Base-by-base conservation (phyloP, 768 basidiomycete genomes). In the Termitomyces sp. region DNA sequence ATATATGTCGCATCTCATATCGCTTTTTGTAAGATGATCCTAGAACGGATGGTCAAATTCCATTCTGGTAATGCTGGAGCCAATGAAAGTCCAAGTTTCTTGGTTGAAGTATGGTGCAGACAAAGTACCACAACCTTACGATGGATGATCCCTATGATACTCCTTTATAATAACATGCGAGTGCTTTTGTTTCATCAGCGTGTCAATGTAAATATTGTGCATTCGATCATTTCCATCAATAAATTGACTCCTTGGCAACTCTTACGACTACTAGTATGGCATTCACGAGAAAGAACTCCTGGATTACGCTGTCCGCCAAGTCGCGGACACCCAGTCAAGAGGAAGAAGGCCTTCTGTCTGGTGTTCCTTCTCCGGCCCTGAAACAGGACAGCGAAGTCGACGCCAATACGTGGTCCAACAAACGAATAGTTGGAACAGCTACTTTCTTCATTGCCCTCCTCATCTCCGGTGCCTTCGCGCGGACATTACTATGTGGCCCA, bases 381-480 rank as follows among this genome's bases (percentile, higher is more conserved):
- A 65, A 64, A 48, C 56, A 68, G 30, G 67, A 69, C 49, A 43
- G 61, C 10, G 68, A 69, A 18, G 18, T 36, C 49, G 60, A 63
- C 38, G 59, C 66, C 1, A 62, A 60, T 4, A 44, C 66, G n/a
- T 79, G 75, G 77, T 73, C 78, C 18, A 63, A 68, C 47, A 71
- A 66, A 52, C 75, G 70, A 66, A 71, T 80, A 24, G 61, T 76
- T 20, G 65, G 65, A 33, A 73, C 69, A 40, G 79, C 80, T 20
- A 54, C 66, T 18, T 65, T 61, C 44, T 68, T 81, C 53, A 78
- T 81, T 45, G 62, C 65, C 8, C 72, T 82, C 22, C 67, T 83
- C 16, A 57, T 81, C 13, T 70, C 73, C 28, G 80, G 77, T 1
- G 71, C 72, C 6, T 70, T 79, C 56, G 68, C 76, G 6, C 72